Evolutionary conservation across 352 stramenopile genomes (phyloP), one percentile per base, ranked within the genome.

Genomic region (Pythium myriotylum): DNA sequence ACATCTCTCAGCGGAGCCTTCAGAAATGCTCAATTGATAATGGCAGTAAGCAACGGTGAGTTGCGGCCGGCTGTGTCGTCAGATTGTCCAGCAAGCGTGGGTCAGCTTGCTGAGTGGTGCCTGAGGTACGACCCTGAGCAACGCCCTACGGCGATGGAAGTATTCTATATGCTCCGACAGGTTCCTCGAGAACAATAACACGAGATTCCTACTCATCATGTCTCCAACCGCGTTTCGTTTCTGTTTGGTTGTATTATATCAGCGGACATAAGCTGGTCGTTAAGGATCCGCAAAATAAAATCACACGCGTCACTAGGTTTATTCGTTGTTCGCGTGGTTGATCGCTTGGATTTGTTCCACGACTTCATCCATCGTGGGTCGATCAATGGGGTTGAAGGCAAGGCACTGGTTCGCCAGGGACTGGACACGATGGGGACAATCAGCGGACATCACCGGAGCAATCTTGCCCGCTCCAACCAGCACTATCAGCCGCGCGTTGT

Each of bases 401-500:
- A 73, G 39, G 42, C 66, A 73, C 27, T 26, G 29, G 23, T 37
- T 45, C 10, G 40, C 53, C 48, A 74, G 60, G 17, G 46, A 37
- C 7, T 33, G 37, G 16, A 74, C 37, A n/a, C 27, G 42, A 7
- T 23, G 20, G 9, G 67, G 67, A 27, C 54, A 67, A 2, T 58
- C 26, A 0, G 17, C 10, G 0, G 58, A 59, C 5, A 70, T 22
- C 19, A 20, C 41, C 9, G 67, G 67, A 20, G 39, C 20, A 24
- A 74, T 24, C 29, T 51, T 51, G 16, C 62, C 62, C 7, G 50
- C 35, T 26, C 62, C 65, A 39, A 69, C 55, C 40, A 62, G 20
- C 54, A 69, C 49, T 4, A 54, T 22, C 22, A 22, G 22, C 5
- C 40, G 40, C 29, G 29, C 29, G 29, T 35, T 35, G 29, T 35